Evolutionary conservation across 768 basidiomycete genomes (phyloP).

Genomic region (Naganishia onofrii): DNA sequence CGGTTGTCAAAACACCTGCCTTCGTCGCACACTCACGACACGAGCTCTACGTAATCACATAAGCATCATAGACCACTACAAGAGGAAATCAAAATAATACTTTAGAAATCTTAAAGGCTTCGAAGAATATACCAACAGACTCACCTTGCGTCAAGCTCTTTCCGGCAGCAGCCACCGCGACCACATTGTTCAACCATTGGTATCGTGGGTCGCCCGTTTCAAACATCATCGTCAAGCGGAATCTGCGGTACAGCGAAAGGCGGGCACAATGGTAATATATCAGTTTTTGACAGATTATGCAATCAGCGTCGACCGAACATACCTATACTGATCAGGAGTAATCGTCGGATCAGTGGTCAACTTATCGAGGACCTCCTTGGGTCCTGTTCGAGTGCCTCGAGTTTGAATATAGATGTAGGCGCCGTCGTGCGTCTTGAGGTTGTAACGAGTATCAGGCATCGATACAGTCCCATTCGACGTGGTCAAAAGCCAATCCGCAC

Average conservation of each 20-base stretch:
- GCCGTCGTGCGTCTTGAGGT: slow-evolving; percentile 39
- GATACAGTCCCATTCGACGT: slow-evolving; percentile 31
- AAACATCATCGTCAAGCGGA: slow-evolving; percentile 36
- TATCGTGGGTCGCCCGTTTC: slow-evolving; percentile 44
- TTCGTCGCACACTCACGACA: neutral
- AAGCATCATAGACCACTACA: neutral
- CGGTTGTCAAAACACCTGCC: too few species aligned
- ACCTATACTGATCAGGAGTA: slow-evolving; percentile 31
- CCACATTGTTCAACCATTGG: slow-evolving; percentile 39
- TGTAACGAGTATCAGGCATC: slow-evolving; percentile 42
- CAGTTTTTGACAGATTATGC: neutral
- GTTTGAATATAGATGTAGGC: slow-evolving; percentile 45
- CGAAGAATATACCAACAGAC: neutral
- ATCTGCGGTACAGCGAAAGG: slow-evolving; percentile 20
- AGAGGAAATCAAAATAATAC: neutral
- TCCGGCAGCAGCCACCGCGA: slow-evolving; percentile 37
- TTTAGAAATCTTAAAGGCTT: neutral
- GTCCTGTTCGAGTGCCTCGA: slow-evolving; percentile 38
- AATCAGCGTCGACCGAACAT: neutral
- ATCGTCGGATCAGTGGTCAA: slow-evolving; percentile 39
- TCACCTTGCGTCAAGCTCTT: slow-evolving; percentile 38
- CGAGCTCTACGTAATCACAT: neutral
- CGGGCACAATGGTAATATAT: neutral
- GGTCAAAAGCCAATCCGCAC: slow-evolving; percentile 43
- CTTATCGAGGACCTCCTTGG: slow-evolving; percentile 37